Percentiles rank a stretch among this genome's conserved stretches.
These are phyloP conservation scores for Aspergillus sp. DNA, from an alignment of 2,329 filamentous ascomycete species.

Conservation along the genomic window DNA sequence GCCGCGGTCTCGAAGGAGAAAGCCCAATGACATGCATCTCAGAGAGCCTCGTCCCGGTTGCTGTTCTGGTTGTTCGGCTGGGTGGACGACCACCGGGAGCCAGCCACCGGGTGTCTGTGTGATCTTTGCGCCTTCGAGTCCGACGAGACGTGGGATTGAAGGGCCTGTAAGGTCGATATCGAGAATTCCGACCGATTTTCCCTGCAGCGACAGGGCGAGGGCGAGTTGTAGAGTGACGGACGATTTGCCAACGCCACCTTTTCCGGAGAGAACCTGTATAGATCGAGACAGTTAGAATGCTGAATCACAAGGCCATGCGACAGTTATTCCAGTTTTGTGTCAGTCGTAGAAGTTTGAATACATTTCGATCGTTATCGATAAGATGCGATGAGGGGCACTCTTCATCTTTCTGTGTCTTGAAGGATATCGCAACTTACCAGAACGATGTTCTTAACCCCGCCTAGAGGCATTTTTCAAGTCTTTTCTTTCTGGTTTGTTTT, in stretches of 20 bases:
- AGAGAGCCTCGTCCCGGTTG: slow-evolving; percentile 33
- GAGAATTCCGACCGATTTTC: slow-evolving; percentile 87
- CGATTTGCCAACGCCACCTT: slow-evolving; percentile 96
- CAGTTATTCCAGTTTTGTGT: no score
- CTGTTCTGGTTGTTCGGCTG: slow-evolving; percentile 31
- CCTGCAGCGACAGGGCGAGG: slow-evolving; percentile 77
- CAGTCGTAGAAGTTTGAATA: no score
- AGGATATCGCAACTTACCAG: slow-evolving; percentile 26
- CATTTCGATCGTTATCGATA: slow-evolving; percentile 37
- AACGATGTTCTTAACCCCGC: slow-evolving; percentile 40
- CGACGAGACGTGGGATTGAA: slow-evolving; percentile 91
- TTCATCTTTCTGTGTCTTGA: background rate
- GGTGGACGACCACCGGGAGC: slow-evolving; percentile 82
- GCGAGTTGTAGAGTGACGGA: slow-evolving; percentile 96
- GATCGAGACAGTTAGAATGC: no score
- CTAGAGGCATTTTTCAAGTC: slow-evolving; percentile 37
- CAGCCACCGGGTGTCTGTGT: slow-evolving; percentile 87
- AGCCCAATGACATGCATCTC: slow-evolving; percentile 85
- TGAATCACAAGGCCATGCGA: no score
- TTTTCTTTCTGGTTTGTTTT: slow-evolving; percentile 3
- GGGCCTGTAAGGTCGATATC: slow-evolving; percentile 95
- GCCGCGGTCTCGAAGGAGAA: slow-evolving; percentile 74
- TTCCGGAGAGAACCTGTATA: slow-evolving; percentile 78
- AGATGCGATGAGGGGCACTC: slow-evolving; percentile 18
- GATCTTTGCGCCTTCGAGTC: slow-evolving; percentile 82